Evolutionary conservation across 495 filamentous ascomycete species (phyloP).

Genomic region (Hamigera avellanea): DNA sequence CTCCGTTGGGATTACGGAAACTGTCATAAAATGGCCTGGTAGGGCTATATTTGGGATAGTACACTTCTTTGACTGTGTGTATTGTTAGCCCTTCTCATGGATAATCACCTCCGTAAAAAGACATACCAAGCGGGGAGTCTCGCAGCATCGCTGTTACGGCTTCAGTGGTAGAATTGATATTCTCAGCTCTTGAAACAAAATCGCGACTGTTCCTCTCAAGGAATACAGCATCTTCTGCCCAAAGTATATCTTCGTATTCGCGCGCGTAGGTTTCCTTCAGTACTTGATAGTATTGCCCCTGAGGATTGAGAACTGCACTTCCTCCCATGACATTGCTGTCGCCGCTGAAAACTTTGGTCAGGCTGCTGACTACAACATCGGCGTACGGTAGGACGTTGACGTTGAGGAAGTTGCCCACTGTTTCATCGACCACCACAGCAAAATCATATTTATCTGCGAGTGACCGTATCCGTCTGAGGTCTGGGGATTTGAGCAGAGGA

Average conservation of each 20-base stretch:
- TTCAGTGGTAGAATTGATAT: conserved; percentile 81
- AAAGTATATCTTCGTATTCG: conserved; percentile 81
- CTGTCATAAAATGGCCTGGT: conserved; percentile 64
- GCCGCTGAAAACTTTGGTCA: conserved; percentile 95
- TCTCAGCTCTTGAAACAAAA: conserved; percentile 70
- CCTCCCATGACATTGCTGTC: conserved; percentile 98
- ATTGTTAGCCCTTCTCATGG: not conserved
- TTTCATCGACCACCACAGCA: conserved; percentile 87
- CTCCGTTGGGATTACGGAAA: conserved; percentile 61
- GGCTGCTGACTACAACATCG: conserved; percentile 83
- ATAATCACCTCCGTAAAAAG: not conserved
- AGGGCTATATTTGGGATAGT: conserved; percentile 73
- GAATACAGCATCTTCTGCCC: conserved; percentile 87
- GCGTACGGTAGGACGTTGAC: conserved; percentile 82
- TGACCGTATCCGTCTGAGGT: conserved; percentile 64
- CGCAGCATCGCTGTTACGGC: conserved; percentile 61
- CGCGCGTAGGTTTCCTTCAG: conserved; percentile 49
- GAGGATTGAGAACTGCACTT: conserved; percentile 75
- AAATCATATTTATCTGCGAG: conserved; percentile 82
- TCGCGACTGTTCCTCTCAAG: conserved; percentile 94
- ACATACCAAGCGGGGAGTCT: conserved; percentile 39
- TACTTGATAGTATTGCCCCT: conserved; percentile 52
- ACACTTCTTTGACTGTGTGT: conserved; percentile 59
- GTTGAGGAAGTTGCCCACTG: conserved; percentile 91
- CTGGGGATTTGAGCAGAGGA: conserved; percentile 73